A percentile compares a stretch with the other conserved stretches of the same genome.
These are phyloP conservation scores for Naematelia aurantialba DNA, from an alignment of 768 basidiomycete species.

Conservation along the genomic window DNA sequence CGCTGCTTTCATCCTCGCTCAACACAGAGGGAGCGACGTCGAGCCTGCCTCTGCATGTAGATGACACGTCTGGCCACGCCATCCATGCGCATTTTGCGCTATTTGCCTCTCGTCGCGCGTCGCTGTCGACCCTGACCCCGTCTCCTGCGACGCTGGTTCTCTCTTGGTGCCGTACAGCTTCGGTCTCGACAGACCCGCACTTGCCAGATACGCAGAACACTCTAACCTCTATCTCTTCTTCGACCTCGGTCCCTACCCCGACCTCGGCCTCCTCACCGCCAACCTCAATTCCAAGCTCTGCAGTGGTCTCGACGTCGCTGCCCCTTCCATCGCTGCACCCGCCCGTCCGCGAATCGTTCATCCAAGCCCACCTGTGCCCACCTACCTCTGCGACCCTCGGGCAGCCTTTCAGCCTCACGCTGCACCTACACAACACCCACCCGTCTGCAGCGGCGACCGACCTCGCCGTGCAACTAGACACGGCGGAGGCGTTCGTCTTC, in stretches of 20 bases:
- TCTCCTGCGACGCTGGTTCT: background rate
- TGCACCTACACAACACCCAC: constrained; percentile 64
- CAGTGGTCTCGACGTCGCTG: constrained; percentile 55
- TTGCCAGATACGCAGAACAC: background rate
- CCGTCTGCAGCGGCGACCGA: constrained; percentile 63
- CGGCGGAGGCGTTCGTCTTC: constrained; percentile 73
- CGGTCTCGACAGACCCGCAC: background rate
- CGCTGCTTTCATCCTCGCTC: background rate
- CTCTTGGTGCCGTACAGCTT: background rate
- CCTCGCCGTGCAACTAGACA: constrained; percentile 68
- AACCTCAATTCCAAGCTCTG: constrained; percentile 7
- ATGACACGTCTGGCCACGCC: background rate
- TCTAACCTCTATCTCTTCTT: no score
- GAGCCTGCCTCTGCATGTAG: background rate
- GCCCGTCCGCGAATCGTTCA: constrained; percentile 55
- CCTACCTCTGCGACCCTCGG: constrained; percentile 56
- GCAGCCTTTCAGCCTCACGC: constrained; percentile 43
- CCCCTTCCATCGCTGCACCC: constrained; percentile 63
- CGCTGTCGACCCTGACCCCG: background rate
- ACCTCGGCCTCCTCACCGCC: constrained; percentile 2
- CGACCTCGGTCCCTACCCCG: background rate
- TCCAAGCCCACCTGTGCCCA: constrained; percentile 63
- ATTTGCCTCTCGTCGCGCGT: background rate
- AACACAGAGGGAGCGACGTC: background rate
- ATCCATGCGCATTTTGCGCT: background rate